These are phyloP conservation scores for Alternaria longipes DNA, from an alignment of 2,329 filamentous ascomycete genomes.

Conservation along the genomic window DNA sequence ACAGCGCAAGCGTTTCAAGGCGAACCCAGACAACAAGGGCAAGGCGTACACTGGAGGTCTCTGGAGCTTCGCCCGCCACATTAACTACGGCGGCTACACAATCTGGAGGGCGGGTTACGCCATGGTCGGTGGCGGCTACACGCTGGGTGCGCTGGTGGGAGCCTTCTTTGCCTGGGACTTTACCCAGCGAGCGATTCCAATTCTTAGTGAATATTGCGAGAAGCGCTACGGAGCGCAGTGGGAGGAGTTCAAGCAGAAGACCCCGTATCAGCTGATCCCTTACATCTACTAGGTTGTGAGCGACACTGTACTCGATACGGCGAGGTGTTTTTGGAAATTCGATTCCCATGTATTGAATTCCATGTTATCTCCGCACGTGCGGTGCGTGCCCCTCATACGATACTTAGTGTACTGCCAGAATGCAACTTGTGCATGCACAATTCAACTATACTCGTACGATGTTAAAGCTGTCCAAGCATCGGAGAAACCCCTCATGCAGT, in stretches of 20 bases:
- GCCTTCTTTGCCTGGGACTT: slow-evolving; percentile 60
- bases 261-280: slow-evolving; percentile 49
- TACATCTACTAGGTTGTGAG: slow-evolving; percentile 38
- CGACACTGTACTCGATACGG: background rate
- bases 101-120: slow-evolving; percentile 62
- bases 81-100: slow-evolving; percentile 65
- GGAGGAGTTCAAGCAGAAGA: slow-evolving; percentile 53
- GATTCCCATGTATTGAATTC: background rate
- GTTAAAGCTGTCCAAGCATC: background rate
- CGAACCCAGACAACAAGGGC: slow-evolving; percentile 61
- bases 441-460: background rate
- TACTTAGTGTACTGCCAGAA: slow-evolving; percentile 1
- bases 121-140: slow-evolving; percentile 58
- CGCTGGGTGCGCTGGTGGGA: slow-evolving; percentile 53
- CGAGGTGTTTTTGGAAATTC: background rate
- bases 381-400: background rate
- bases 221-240: slow-evolving; percentile 54
- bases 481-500: slow-evolving; percentile 10
- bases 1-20: slow-evolving; percentile 65
- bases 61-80: slow-evolving; percentile 60
- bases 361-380: background rate
- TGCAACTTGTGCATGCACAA: slow-evolving; percentile 7
- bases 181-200: slow-evolving; percentile 54
- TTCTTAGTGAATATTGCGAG: slow-evolving; percentile 61
- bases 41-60: slow-evolving; percentile 62